A percentile compares a stretch with the other conserved stretches of the same genome.
Conservation (phyloP, 495 filamentous ascomycete genomes). For the Aspergillus indologenus region DNA sequence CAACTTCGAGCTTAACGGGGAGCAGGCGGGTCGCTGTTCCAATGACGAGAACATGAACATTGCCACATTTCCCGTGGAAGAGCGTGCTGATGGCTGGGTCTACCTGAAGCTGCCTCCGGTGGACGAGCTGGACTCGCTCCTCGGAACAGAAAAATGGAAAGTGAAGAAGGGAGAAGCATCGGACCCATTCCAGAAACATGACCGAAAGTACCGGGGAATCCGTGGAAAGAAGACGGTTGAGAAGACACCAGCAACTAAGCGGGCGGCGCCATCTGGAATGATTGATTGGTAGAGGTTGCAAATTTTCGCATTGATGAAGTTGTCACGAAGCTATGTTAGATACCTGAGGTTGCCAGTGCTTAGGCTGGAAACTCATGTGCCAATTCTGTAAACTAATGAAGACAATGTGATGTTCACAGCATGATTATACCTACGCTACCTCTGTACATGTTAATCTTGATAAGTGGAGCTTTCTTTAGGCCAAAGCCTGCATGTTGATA, state of each 20-base stretch:
- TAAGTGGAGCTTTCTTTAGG: no score
- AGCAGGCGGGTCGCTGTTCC: constrained; percentile 66
- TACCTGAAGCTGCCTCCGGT: constrained; percentile 84
- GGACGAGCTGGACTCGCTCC: constrained; percentile 76
- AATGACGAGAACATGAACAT: constrained; percentile 78
- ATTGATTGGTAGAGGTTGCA: constrained; percentile 64
- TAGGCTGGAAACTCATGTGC: neutral
- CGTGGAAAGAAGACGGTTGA: constrained; percentile 56
- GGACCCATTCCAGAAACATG: constrained; percentile 65
- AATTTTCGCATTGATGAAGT: constrained; percentile 1
- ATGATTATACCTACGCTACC: no score
- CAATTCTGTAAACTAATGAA: neutral
- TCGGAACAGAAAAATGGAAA: constrained; percentile 83
- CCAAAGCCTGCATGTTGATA: no score
- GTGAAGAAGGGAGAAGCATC: constrained; percentile 68
- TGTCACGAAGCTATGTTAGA: constrained; percentile 9
- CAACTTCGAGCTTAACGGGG: constrained; percentile 76
- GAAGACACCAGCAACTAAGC: constrained; percentile 43
- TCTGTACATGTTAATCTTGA: no score
- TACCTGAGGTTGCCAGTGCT: constrained; percentile 2
- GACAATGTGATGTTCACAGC: neutral
- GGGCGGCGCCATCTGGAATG: constrained; percentile 45
- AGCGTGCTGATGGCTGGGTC: constrained; percentile 73
- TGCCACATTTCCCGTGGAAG: constrained; percentile 81
- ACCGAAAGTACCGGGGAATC: constrained; percentile 57